Base-by-base conservation (phyloP, 345 rosid species). In the Hibiscus tridactylites region DNA sequence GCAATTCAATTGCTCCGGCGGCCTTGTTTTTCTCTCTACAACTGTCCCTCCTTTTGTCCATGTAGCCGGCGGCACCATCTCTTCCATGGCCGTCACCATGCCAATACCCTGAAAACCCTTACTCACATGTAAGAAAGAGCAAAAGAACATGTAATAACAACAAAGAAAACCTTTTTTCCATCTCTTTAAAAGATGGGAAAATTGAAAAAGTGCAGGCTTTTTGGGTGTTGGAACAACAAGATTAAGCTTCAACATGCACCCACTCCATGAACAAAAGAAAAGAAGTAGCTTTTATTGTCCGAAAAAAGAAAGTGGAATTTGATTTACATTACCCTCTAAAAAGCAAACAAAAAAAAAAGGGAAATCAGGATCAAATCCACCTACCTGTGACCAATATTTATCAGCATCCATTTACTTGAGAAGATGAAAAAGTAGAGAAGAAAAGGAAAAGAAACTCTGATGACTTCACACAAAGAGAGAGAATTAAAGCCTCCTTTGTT, bases 311-410 rank as follows among this genome's bases (percentile, higher is more conserved):
- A 21, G 24, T 21, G 24, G 24, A 21, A 21, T 21, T 21, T 21
- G 24, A 21, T 21, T 21, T 21, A 21, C 24, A 21, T 21, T 21
- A 21, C 24, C 24, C 24, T 21, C 24, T 21, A 21, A 61, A 16
- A 12, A 50, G 49, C 13, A 70, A 39, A 50, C 71, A 24, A 0
- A 57, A 61, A 33, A 47, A 44, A 21, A 21, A 0, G 24, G 24
- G 24, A 21, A 21, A 21, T 21, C 24, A 21, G 24, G 24, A 21
- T 21, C 24, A 21, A 50, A 71, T 62, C 44, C 24, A 79, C 79
- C 78, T 73, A 85, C 86, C 86, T 76, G 88, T 31, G 83, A 75
- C 82, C 83, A n/a, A n/a, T n/a, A 83, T 72, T 83, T 68, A 79
- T 79, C 75, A 74, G 83, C 83, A 72, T 81, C 88, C 88, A 83